Evolutionary conservation across 140 eudicot genomes (phyloP), one percentile per base, ranked within the genome.

Genomic region (Cichorium intybus): DNA sequence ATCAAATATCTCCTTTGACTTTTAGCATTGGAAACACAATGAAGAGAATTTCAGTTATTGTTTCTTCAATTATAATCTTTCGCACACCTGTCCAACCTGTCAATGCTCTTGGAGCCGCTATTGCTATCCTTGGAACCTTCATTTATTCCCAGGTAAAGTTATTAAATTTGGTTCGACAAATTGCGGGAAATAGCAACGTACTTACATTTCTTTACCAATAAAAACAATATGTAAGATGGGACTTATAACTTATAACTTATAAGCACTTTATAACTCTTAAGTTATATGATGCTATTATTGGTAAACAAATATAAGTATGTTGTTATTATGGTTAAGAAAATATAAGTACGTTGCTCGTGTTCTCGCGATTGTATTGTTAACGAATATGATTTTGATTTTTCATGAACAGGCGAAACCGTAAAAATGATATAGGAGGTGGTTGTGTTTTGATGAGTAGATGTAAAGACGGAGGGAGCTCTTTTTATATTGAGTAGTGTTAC

Each of bases 11-110:
- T 24, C 88, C 88, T 43, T 73, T 82, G 72, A 82, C 88, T 17
- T 82, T 82, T 64, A 82, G 88, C 49, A 68, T 82, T 3, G 88
- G 88, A 50, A 82, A 82, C 57, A 82, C 88, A 27, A 78, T 82
- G 88, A 82, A 82, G 74, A 77, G 84, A 46, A 82, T 82, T 56
- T 82, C 88, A 4, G 88, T 82, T 59, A 82, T 82, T 9, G 85
- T 82, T 34, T 77, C 88, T 26, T 82, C 85, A 50, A 82, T 82
- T 39, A 82, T 82, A 46, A 82, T 82, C 37, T 82, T 82, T 37
- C 80, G 67, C n/a, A 82, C 81, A 28, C 88, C 88, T 53, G 48
- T 82, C 64, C 82, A 57, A 60, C 82, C 85, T 6, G 72, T 79
- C 67, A 82, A 82, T 23, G 82, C 88, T 21, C 72, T 82, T 55